Conservation (phyloP, 2,329 filamentous ascomycete species). For the Verticillium isaacii region DNA sequence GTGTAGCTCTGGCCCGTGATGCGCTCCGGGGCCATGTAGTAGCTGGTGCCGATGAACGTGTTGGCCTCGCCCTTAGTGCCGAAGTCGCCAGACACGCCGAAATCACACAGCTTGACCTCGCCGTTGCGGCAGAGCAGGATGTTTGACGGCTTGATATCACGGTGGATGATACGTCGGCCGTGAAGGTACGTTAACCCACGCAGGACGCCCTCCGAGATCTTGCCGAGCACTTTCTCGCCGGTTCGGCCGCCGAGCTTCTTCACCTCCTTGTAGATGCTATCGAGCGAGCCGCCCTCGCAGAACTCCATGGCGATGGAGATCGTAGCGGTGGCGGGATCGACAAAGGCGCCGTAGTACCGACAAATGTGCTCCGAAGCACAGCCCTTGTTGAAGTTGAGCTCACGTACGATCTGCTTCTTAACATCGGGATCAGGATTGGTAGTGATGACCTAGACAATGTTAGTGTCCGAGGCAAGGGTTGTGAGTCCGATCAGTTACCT, state of each 20-base stretch:
- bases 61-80: conserved; percentile 98
- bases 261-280: conserved; percentile 96
- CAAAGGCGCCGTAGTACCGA: conserved; percentile 94
- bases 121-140: conserved; percentile 89
- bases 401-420: conserved; percentile 96
- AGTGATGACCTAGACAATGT: conserved; percentile 72
- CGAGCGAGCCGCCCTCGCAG: conserved; percentile 91
- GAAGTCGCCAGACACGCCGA: conserved; percentile 95
- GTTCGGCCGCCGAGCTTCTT: conserved; percentile 92
- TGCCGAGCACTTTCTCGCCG: conserved; percentile 94
- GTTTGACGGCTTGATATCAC: conserved; percentile 98
- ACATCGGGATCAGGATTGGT: conserved; percentile 97
- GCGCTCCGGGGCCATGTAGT: conserved; percentile 98
- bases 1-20: conserved; percentile 98
- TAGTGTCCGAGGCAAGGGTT: neutral
- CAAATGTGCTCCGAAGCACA: conserved; percentile 96
- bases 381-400: conserved; percentile 96
- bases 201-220: conserved; percentile 91
- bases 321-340: conserved; percentile 90
- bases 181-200: conserved; percentile 93
- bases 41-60: conserved; percentile 97
- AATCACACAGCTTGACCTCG: conserved; percentile 96
- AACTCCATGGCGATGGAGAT: conserved; percentile 99
- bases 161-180: conserved; percentile 93
- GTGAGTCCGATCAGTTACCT: conserved; percentile 53